These are phyloP conservation scores for Helicostylum pulchrum DNA, from an alignment of 192 early-diverging fungal species.

Conservation along the genomic window DNA sequence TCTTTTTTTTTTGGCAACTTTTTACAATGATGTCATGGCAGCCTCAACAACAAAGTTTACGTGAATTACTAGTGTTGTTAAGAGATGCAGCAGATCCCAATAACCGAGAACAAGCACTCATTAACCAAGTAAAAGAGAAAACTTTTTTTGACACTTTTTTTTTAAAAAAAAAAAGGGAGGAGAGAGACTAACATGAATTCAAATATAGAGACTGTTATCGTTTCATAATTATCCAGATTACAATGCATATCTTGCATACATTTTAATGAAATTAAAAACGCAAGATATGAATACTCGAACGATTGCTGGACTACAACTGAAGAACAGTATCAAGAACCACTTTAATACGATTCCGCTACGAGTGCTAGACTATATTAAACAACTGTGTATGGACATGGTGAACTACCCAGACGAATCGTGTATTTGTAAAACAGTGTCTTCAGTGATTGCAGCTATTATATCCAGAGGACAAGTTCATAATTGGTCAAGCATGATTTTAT, in stretches of 20 bases:
- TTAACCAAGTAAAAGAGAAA: slow-evolving; percentile 64
- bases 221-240: slow-evolving; percentile 82
- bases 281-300: slow-evolving; percentile 65
- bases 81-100: slow-evolving; percentile 63
- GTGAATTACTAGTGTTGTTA: slow-evolving; percentile 64
- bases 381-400: slow-evolving; percentile 31
- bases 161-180: neutral
- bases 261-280: slow-evolving; percentile 70
- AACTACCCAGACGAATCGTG: slow-evolving; percentile 37
- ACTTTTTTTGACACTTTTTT: neutral
- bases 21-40: slow-evolving; percentile 46
- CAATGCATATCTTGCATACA: slow-evolving; percentile 84
- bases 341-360: slow-evolving; percentile 48
- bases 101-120: slow-evolving; percentile 62
- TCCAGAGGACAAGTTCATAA: slow-evolving; percentile 60
- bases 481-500: slow-evolving; percentile 77
- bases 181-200: neutral
- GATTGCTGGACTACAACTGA: slow-evolving; percentile 81
- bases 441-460: slow-evolving; percentile 84
- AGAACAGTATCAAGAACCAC: slow-evolving; percentile 67
- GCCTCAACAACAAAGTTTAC: slow-evolving; percentile 66
- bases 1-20: too few relatives aligned
- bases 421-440: slow-evolving; percentile 62
- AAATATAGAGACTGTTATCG: slow-evolving; percentile 63
- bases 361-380: slow-evolving; percentile 32